Percentiles rank a stretch among this genome's conserved stretches.
Conservation (phyloP, 73 alveolate species). For the Tetrahymena borealis region DNA sequence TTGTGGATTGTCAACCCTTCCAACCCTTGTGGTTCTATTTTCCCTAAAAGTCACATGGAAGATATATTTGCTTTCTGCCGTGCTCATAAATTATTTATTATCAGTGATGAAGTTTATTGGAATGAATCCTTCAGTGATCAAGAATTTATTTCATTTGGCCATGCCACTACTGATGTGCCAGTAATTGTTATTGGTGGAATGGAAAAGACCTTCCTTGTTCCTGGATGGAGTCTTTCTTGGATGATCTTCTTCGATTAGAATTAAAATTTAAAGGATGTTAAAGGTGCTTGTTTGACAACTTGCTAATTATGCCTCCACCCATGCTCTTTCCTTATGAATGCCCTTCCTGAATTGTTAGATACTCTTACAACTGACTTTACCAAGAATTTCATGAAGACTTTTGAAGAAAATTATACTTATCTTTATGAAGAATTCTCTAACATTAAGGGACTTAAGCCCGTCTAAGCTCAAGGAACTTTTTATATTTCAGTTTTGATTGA, state of each 20-base stretch:
- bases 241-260: slow-evolving; percentile 61
- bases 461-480: slow-evolving; percentile 70
- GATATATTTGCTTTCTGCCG: slow-evolving; percentile 58
- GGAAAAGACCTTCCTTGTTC: slow-evolving; percentile 71
- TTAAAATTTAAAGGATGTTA: slow-evolving; percentile 49
- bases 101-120: slow-evolving; percentile 79
- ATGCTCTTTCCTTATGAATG: slow-evolving; percentile 43
- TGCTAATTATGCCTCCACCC: slow-evolving; percentile 65
- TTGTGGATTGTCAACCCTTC: slow-evolving; percentile 69
- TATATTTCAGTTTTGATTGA: slow-evolving; percentile 66
- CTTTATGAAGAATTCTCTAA: slow-evolving; percentile 32
- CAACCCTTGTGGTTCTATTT: slow-evolving; percentile 82
- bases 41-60: slow-evolving; percentile 52
- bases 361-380: slow-evolving; percentile 43
- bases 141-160: slow-evolving; percentile 33
- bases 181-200: slow-evolving; percentile 56
- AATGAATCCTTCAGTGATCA: slow-evolving; percentile 48
- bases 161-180: slow-evolving; percentile 47
- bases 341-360: slow-evolving; percentile 53
- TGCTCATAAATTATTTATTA: slow-evolving; percentile 49
- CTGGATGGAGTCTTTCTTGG: slow-evolving; percentile 89
- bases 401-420: slow-evolving; percentile 49
- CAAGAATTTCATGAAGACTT: slow-evolving; percentile 33
- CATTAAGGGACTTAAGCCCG: slow-evolving; percentile 60
- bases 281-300: slow-evolving; percentile 37